Conservation (phyloP, 1,284 basidiomycete genomes). For the Cryptococcus sp. region DNA sequence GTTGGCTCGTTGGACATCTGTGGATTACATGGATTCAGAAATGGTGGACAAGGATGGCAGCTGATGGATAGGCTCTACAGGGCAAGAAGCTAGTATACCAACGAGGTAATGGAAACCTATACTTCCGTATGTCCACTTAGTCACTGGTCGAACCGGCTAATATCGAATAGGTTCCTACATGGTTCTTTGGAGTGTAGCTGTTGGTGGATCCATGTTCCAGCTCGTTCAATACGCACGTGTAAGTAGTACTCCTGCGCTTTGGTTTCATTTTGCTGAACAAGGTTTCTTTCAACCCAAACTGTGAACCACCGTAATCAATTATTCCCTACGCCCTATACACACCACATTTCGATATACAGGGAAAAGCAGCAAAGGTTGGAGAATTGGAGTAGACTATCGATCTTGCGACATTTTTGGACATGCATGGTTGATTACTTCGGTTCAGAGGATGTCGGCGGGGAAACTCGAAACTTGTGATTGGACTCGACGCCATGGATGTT, state of each 20-base stretch:
- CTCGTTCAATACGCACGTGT: constrained; percentile 43
- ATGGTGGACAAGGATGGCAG: not conserved
- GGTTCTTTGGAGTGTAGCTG: constrained; percentile 35
- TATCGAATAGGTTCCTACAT: constrained; percentile 38
- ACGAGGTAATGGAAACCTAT: constrained; percentile 38
- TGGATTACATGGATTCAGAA: not conserved
- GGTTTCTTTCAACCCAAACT: not conserved
- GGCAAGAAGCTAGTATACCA: constrained; percentile 43
- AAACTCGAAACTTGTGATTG: too few relatives aligned
- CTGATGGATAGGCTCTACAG: constrained; percentile 17
- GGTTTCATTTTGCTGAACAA: not conserved
- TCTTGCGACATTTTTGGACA: too few relatives aligned
- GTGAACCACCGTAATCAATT: not conserved
- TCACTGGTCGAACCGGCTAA: not conserved
- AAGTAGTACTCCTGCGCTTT: constrained; percentile 10
- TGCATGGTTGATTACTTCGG: too few relatives aligned
- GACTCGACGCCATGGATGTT: too few relatives aligned
- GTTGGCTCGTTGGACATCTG: not conserved
- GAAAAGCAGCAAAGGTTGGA: constrained; percentile 26
- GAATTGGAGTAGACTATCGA: constrained; percentile 10
- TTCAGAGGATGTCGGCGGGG: too few relatives aligned
- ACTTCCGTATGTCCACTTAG: constrained; percentile 33
- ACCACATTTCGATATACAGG: constrained; percentile 10
- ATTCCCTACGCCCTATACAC: not conserved
- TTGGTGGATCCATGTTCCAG: constrained; percentile 36